phyloP scores from a whole-genome alignment of 352 stramenopile species.

The Elongisporangium prolatum region DNA sequence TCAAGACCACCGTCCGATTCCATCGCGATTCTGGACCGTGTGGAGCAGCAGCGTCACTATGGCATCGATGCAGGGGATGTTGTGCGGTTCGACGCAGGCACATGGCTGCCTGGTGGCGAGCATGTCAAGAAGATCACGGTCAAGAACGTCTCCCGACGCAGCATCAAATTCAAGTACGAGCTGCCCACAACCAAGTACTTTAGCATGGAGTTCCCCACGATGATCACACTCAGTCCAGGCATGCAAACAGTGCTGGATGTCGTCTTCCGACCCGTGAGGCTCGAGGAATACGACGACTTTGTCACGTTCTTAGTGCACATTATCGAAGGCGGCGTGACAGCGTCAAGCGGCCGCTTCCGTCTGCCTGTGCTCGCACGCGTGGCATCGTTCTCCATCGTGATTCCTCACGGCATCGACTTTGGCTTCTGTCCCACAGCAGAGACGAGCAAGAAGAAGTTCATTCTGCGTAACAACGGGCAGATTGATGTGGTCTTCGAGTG shows the following conservation, averaged over 20 bases:
- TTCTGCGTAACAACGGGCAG: slow-evolving; percentile 84
- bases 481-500: slow-evolving; percentile 85
- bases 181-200: slow-evolving; percentile 92
- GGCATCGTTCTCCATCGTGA: slow-evolving; percentile 49
- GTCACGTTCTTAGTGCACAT: slow-evolving; percentile 88
- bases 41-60: slow-evolving; percentile 69
- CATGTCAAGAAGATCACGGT: slow-evolving; percentile 88
- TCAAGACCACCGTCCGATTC: slow-evolving; percentile 1
- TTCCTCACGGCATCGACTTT: slow-evolving; percentile 77
- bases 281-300: slow-evolving; percentile 91
- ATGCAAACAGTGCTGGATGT: slow-evolving; percentile 86
- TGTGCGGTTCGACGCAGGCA: slow-evolving; percentile 83
- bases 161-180: slow-evolving; percentile 91
- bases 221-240: slow-evolving; percentile 85
- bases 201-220: slow-evolving; percentile 90
- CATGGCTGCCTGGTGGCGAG: slow-evolving; percentile 89
- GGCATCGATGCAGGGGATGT: slow-evolving; percentile 82
- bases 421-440: slow-evolving; percentile 88
- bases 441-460: slow-evolving; percentile 65
- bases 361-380: slow-evolving; percentile 86
- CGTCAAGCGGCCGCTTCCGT: slow-evolving; percentile 72
- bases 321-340: slow-evolving; percentile 67
- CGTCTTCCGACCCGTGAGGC: slow-evolving; percentile 85
- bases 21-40: slow-evolving; percentile 55
- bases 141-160: slow-evolving; percentile 87